Evolutionary conservation across 1,284 basidiomycete species (phyloP).

Genomic region (Schizophyllum amplum): DNA sequence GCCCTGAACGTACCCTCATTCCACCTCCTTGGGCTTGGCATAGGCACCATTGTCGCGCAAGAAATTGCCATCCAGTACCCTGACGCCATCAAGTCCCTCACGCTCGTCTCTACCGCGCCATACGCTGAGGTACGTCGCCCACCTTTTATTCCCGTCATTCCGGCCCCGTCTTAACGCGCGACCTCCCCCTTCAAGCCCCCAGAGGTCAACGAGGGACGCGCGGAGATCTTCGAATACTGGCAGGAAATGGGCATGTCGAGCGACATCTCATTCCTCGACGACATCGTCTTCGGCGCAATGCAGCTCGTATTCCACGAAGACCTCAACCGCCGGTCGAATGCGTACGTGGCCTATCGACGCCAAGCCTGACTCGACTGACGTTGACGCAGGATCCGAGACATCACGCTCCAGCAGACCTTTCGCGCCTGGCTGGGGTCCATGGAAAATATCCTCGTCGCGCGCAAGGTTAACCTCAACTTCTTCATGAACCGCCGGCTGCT

Average conservation of each 20-base stretch:
- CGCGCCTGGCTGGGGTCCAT: constrained; percentile 21
- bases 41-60: constrained; percentile 25
- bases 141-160: background rate
- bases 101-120: constrained; percentile 25
- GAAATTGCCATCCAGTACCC: constrained; percentile 24
- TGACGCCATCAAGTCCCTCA: constrained; percentile 25
- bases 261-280: constrained; percentile 11
- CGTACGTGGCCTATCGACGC: constrained; percentile 12
- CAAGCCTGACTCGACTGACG: background rate
- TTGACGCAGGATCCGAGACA: constrained; percentile 11
- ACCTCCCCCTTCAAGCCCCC: background rate
- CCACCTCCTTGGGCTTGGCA: constrained; percentile 26
- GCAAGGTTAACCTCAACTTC: constrained; percentile 2
- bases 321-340: constrained; percentile 14
- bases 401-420: constrained; percentile 18
- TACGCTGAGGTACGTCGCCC: constrained; percentile 19
- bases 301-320: constrained; percentile 25
- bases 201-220: background rate
- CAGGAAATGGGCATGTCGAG: constrained; percentile 1
- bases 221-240: constrained; percentile 8
- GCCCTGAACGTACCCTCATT: constrained; percentile 25
- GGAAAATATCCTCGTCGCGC: constrained; percentile 22
- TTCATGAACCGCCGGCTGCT: background rate
- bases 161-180: too few species aligned
- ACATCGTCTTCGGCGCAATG: constrained; percentile 20